Evolutionary conservation across 1,139 yeast species (phyloP).

Genomic region (Yamadazyma membranifaciens): DNA sequence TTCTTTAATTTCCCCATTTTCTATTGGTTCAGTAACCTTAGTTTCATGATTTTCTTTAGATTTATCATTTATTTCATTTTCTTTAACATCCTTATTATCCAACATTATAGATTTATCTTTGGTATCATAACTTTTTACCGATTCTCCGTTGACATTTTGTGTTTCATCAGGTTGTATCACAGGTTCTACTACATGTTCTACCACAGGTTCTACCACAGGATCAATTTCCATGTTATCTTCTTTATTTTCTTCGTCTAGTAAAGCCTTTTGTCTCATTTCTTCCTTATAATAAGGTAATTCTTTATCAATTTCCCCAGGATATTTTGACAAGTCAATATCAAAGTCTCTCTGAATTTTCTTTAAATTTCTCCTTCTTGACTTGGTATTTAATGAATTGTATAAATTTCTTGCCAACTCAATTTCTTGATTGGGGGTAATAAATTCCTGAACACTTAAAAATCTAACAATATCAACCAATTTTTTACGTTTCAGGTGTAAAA

Average conservation of each 20-base stretch:
- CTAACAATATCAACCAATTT: constrained; percentile 59
- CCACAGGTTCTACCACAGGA: not conserved
- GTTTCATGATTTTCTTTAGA: constrained; percentile 8
- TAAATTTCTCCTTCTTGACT: constrained; percentile 39
- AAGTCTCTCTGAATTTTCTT: constrained; percentile 14
- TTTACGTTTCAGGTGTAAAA: constrained; percentile 62
- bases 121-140: constrained; percentile 1
- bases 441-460: constrained; percentile 40
- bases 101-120: constrained; percentile 10
- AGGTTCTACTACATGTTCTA: not conserved
- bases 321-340: constrained; percentile 18
- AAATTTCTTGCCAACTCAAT: constrained; percentile 41
- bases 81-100: no score
- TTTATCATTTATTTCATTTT: constrained; percentile 6
- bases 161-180: not conserved
- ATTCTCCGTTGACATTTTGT: no score
- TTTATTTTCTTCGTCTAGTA: not conserved
- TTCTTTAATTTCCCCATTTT: not conserved
- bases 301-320: constrained; percentile 40
- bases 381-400: constrained; percentile 21
- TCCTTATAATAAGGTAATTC: constrained; percentile 34
- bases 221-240: constrained; percentile 1
- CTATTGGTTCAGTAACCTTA: not conserved
- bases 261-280: constrained; percentile 13
- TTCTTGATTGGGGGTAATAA: constrained; percentile 53